phyloP scores from a whole-genome alignment of 148 eudicot species.

The Camellia granthamiana region DNA sequence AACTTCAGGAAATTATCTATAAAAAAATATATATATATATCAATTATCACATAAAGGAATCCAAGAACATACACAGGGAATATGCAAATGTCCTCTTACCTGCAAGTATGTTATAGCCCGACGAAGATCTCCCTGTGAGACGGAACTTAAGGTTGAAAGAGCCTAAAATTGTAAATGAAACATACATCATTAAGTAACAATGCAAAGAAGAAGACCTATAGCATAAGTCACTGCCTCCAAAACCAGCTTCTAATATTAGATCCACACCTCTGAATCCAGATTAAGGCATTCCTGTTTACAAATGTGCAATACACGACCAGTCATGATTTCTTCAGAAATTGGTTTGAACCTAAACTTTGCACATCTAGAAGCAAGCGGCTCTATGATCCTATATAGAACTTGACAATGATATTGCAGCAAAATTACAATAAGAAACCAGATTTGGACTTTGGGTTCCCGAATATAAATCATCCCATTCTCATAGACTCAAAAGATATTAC shows the following conservation, averaged over 20 bases:
- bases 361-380: conserved; percentile 94
- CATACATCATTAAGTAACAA: conserved; percentile 10
- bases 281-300: conserved; percentile 83
- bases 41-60: neutral
- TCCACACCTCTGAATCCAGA: conserved; percentile 73
- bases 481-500: neutral
- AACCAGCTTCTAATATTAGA: conserved; percentile 10
- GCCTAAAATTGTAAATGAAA: conserved; percentile 46
- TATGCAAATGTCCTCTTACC: conserved; percentile 35
- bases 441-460: neutral
- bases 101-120: conserved; percentile 92
- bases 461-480: neutral
- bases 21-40: neutral
- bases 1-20: neutral
- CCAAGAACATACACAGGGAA: neutral
- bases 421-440: neutral
- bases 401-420: conserved; percentile 7
- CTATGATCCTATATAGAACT: conserved; percentile 70
- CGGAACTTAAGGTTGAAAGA: conserved; percentile 76
- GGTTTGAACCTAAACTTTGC: conserved; percentile 97
- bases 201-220: conserved; percentile 9
- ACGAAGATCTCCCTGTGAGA: conserved; percentile 97
- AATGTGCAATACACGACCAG: conserved; percentile 64
- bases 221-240: neutral
- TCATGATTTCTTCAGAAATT: conserved; percentile 86